A percentile compares a stretch with the other conserved stretches of the same genome.
Evolutionary conservation across 768 basidiomycete genomes (phyloP).

Genomic region (Strobilomyces confusus): DNA sequence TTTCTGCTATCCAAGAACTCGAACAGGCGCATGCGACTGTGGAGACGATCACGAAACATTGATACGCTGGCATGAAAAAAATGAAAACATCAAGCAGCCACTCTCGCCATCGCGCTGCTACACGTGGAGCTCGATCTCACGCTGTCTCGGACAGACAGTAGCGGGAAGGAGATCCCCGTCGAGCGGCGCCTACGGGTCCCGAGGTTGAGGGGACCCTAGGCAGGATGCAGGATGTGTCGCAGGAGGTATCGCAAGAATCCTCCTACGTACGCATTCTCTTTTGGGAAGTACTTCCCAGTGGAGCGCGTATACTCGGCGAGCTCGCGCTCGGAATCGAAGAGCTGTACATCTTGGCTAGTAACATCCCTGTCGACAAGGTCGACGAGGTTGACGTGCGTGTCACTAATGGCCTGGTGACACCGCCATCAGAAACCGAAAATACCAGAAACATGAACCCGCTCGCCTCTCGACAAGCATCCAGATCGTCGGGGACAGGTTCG

Average conservation of each 20-base stretch:
- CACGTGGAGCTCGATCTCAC: slow-evolving; percentile 2
- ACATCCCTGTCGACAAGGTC: slow-evolving; percentile 16
- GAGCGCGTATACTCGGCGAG: slow-evolving; percentile 9
- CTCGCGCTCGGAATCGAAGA: slow-evolving; percentile 7
- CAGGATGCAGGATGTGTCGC: slow-evolving; percentile 12
- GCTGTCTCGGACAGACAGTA: not conserved
- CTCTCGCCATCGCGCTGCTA: not conserved
- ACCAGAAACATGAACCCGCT: not conserved
- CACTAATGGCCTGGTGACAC: not conserved
- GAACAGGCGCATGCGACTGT: no score
- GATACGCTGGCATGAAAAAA: no score
- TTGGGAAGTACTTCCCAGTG: slow-evolving; percentile 13
- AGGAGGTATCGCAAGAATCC: slow-evolving; percentile 13
- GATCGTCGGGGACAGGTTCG: slow-evolving; percentile 2
- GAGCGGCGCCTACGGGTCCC: slow-evolving; percentile 7
- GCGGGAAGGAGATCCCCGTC: slow-evolving; percentile 10
- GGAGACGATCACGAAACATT: no score
- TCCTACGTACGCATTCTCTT: slow-evolving; percentile 13
- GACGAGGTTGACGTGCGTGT: not conserved
- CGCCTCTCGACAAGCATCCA: slow-evolving; percentile 10
- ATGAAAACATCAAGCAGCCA: no score
- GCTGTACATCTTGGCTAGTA: not conserved
- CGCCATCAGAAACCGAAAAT: not conserved
- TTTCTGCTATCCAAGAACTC: no score
- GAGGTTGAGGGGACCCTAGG: not conserved